These are phyloP conservation scores for Coniferiporia sulphurascens DNA, from an alignment of 1,284 basidiomycete species.

Conservation along the genomic window DNA sequence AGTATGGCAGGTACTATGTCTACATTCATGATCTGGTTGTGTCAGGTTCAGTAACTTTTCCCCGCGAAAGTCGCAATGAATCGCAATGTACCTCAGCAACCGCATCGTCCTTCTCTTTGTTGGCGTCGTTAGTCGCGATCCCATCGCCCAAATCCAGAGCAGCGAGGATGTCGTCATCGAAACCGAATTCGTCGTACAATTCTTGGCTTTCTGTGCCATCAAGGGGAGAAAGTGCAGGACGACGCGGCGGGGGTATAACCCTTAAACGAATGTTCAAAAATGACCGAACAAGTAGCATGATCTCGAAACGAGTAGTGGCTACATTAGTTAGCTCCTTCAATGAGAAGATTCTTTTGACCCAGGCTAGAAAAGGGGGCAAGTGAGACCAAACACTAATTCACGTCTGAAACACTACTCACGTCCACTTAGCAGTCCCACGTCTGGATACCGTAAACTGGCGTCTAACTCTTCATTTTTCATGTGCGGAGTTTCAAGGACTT, in stretches of 20 bases:
- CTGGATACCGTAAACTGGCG: conserved; percentile 51
- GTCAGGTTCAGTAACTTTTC: conserved; percentile 16
- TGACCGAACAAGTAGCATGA: conserved; percentile 54
- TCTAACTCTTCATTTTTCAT: conserved; percentile 30
- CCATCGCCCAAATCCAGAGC: conserved; percentile 41
- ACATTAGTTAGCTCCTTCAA: conserved; percentile 32
- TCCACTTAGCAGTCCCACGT: conserved; percentile 55
- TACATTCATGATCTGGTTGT: conserved; percentile 45
- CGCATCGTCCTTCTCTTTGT: conserved; percentile 36
- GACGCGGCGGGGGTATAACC: conserved; percentile 45
- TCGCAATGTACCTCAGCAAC: conserved; percentile 37
- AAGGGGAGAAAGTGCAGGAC: conserved; percentile 29
- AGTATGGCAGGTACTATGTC: conserved; percentile 59
- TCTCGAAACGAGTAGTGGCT: conserved; percentile 46
- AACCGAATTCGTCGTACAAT: conserved; percentile 48
- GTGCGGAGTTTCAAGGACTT: conserved; percentile 52
- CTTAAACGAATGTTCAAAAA: conserved; percentile 59
- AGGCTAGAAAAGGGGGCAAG: conserved; percentile 37
- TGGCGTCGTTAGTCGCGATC: conserved; percentile 24
- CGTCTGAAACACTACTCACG: conserved; percentile 38
- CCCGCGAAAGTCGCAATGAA: not conserved
- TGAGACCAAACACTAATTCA: conserved; percentile 7
- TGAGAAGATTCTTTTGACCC: conserved; percentile 59
- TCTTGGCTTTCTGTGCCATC: conserved; percentile 77
- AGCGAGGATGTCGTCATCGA: conserved; percentile 56